Evolutionary conservation across 2,329 filamentous ascomycete species (phyloP).

Genomic region (Erysiphe pisi): DNA sequence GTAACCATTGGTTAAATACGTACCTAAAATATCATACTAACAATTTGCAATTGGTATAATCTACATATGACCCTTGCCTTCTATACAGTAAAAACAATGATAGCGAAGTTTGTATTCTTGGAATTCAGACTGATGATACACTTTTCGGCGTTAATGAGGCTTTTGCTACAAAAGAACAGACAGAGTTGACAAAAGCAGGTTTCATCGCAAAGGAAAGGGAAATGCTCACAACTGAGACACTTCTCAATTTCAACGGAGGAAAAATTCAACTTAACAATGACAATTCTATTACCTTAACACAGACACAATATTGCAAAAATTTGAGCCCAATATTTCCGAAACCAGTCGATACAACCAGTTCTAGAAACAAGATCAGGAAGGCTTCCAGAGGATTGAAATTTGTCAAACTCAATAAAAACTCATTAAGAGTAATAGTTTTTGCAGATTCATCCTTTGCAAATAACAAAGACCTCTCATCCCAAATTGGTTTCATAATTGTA

Average conservation of each 20-base stretch:
- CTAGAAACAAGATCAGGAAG: not conserved
- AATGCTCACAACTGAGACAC: not conserved
- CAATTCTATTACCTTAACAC: slow-evolving; percentile 19
- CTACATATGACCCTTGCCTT: slow-evolving; percentile 29
- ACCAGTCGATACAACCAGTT: not conserved
- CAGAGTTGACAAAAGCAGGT: not conserved
- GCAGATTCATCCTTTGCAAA: too few relatives aligned
- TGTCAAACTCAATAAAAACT: too few relatives aligned
- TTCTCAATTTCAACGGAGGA: slow-evolving; percentile 7
- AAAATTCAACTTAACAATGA: slow-evolving; percentile 27
- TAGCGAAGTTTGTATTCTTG: not conserved
- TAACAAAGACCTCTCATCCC: too few relatives aligned
- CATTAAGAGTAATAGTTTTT: too few relatives aligned
- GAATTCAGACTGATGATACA: not conserved
- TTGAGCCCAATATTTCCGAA: not conserved
- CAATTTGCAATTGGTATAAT: slow-evolving; percentile 27
- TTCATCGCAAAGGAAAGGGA: slow-evolving; percentile 8
- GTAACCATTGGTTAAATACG: slow-evolving; percentile 29
- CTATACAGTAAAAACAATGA: not conserved
- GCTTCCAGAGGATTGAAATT: too few relatives aligned
- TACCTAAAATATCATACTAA: slow-evolving; percentile 29
- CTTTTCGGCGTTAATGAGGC: not conserved
- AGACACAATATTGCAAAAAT: not conserved
- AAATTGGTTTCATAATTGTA: too few relatives aligned
- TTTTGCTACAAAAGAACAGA: not conserved